Evolutionary conservation across 2,329 filamentous ascomycete species (phyloP).

Genomic region (Arachnomyces sp.): DNA sequence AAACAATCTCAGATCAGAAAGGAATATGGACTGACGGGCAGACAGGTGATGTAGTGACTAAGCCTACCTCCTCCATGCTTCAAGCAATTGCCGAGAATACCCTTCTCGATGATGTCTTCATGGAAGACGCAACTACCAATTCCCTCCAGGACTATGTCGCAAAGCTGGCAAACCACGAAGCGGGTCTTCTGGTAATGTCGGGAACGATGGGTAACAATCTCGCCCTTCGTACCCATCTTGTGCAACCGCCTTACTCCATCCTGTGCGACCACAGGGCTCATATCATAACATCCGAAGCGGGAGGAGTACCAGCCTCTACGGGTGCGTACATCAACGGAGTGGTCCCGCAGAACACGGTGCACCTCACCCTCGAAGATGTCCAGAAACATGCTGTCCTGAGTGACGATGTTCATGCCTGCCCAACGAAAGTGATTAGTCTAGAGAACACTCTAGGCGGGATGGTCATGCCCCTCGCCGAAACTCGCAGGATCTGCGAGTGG

Average conservation of each 20-base stretch:
- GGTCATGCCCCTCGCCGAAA: constrained; percentile 68
- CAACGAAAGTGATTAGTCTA: constrained; percentile 71
- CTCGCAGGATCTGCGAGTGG: constrained; percentile 61
- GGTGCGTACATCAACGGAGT: constrained; percentile 64
- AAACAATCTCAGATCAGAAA: too few species aligned
- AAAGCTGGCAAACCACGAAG: constrained; percentile 64
- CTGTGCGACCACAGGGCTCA: constrained; percentile 74
- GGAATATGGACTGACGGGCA: neutral
- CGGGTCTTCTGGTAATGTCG: constrained; percentile 71
- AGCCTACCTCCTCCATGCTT: constrained; percentile 74
- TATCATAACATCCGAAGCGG: constrained; percentile 60
- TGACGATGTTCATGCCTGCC: constrained; percentile 68
- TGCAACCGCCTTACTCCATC: constrained; percentile 70
- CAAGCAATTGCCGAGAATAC: constrained; percentile 66
- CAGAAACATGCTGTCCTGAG: constrained; percentile 56
- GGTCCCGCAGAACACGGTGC: constrained; percentile 60
- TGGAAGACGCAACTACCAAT: constrained; percentile 71
- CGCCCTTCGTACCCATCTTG: constrained; percentile 67
- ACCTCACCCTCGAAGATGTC: constrained; percentile 73
- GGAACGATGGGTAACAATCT: constrained; percentile 95
- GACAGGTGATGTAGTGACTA: constrained; percentile 63
- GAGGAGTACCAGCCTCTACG: constrained; percentile 61
- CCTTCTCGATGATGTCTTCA: constrained; percentile 75
- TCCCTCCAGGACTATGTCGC: constrained; percentile 69
- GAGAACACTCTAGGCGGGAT: constrained; percentile 81